phyloP scores from a whole-genome alignment of 768 basidiomycete genomes.

The Hemileccinum impolitum region DNA sequence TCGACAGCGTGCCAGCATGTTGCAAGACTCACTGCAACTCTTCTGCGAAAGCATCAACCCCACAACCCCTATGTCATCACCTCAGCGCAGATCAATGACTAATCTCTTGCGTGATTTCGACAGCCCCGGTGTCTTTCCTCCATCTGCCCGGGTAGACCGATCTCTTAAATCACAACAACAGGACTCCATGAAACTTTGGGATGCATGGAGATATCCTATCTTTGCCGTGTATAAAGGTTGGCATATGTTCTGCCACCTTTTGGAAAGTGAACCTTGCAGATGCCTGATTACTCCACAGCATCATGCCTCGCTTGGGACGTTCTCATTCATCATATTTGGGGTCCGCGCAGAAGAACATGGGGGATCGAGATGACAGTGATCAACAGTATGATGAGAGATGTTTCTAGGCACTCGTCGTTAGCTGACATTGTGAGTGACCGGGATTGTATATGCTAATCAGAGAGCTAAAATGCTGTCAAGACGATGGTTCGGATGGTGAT shows the following conservation, averaged over 20 bases:
- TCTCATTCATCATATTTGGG: constrained; percentile 75
- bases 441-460: neutral
- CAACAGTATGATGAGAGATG: constrained; percentile 80
- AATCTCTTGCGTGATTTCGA: constrained; percentile 51
- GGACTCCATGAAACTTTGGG: constrained; percentile 58
- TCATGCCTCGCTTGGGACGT: constrained; percentile 58
- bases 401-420: constrained; percentile 75
- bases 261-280: neutral
- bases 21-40: constrained; percentile 22
- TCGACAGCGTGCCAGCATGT: constrained; percentile 14
- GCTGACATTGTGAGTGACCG: constrained; percentile 69
- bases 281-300: constrained; percentile 14
- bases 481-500: constrained; percentile 58
- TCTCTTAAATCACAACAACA: constrained; percentile 58
- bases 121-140: constrained; percentile 65
- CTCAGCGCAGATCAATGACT: constrained; percentile 17
- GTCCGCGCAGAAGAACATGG: constrained; percentile 89
- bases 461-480: constrained; percentile 26
- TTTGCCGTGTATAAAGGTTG: constrained; percentile 66
- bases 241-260: neutral
- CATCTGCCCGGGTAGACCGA: constrained; percentile 69
- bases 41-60: constrained; percentile 12
- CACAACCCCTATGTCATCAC: constrained; percentile 13
- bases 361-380: constrained; percentile 92
- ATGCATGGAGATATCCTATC: constrained; percentile 69